These are phyloP conservation scores for Fragilariopsis cylindrus DNA, from an alignment of 108 stramenopile species.

Conservation along the genomic window DNA sequence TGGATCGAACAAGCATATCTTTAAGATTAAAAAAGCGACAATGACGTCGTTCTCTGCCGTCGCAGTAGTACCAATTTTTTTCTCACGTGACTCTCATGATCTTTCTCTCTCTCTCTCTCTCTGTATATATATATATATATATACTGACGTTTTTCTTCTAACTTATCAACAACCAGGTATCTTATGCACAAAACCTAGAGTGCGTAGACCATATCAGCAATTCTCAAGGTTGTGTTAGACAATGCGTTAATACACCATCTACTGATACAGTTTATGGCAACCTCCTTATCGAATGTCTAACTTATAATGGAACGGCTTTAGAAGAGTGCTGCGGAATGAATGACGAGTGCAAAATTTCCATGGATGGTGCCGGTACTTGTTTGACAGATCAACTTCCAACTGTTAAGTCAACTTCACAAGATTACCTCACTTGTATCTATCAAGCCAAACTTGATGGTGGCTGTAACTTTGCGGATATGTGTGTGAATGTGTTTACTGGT, in stretches of 20 bases:
- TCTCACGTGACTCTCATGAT: too few relatives aligned
- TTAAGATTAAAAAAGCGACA: too few relatives aligned
- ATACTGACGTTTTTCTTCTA: too few relatives aligned
- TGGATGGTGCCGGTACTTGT: neutral
- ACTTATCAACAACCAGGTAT: too few relatives aligned
- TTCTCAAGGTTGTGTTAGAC: neutral
- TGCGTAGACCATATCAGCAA: neutral
- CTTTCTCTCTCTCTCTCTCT: too few relatives aligned
- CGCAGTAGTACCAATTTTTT: too few relatives aligned
- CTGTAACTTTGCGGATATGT: neutral
- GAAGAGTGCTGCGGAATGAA: conserved; percentile 4
- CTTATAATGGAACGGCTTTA: neutral
- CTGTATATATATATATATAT: too few relatives aligned
- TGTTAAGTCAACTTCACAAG: neutral
- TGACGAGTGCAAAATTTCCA: neutral
- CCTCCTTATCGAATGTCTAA: neutral
- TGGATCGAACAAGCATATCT: too few relatives aligned
- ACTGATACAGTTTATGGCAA: neutral
- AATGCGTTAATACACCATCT: neutral
- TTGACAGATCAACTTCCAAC: neutral
- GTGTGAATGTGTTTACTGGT: neutral
- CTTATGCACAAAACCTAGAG: too few relatives aligned
- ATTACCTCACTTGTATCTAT: neutral
- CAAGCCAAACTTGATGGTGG: too few relatives aligned
- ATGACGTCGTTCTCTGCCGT: too few relatives aligned